phyloP scores from a whole-genome alignment of 768 basidiomycete species.

The Lentinula guzmanii region DNA sequence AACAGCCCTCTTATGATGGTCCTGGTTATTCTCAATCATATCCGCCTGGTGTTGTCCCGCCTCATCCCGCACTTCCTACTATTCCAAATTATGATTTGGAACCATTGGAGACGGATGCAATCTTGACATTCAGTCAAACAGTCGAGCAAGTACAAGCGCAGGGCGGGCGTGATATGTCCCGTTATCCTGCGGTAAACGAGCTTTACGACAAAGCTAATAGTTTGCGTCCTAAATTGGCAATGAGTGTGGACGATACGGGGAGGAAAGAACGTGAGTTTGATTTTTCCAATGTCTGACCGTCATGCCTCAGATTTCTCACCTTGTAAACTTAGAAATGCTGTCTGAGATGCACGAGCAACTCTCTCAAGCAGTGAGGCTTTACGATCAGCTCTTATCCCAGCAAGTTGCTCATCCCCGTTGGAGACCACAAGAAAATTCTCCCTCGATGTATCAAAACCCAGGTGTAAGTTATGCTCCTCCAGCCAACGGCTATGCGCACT shows the following conservation, averaged over 20 bases:
- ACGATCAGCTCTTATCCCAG: conserved; percentile 82
- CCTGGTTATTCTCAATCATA: conserved; percentile 42
- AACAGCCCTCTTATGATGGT: conserved; percentile 30
- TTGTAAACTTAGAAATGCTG: conserved; percentile 57
- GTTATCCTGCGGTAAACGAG: conserved; percentile 81
- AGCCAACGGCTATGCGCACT: conserved; percentile 26
- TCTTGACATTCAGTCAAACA: conserved; percentile 88
- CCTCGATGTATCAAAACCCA: conserved; percentile 25
- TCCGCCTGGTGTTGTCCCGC: conserved; percentile 27
- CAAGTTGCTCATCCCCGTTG: conserved; percentile 73
- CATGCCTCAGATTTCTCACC: not conserved
- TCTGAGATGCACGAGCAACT: conserved; percentile 94
- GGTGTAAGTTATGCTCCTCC: conserved; percentile 17
- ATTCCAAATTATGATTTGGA: conserved; percentile 78
- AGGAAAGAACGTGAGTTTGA: conserved; percentile 69
- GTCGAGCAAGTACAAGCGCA: conserved; percentile 78
- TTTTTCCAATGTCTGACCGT: not conserved
- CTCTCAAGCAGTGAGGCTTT: conserved; percentile 86
- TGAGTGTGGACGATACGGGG: conserved; percentile 79
- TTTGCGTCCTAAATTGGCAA: conserved; percentile 73
- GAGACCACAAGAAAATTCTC: conserved; percentile 33
- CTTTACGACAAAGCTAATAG: conserved; percentile 79
- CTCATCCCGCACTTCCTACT: conserved; percentile 41
- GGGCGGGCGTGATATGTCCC: conserved; percentile 70
- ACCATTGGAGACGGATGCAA: conserved; percentile 76